These are phyloP conservation scores for Diaporthe sp. DNA, from an alignment of 2,329 filamentous ascomycete species.

Conservation along the genomic window DNA sequence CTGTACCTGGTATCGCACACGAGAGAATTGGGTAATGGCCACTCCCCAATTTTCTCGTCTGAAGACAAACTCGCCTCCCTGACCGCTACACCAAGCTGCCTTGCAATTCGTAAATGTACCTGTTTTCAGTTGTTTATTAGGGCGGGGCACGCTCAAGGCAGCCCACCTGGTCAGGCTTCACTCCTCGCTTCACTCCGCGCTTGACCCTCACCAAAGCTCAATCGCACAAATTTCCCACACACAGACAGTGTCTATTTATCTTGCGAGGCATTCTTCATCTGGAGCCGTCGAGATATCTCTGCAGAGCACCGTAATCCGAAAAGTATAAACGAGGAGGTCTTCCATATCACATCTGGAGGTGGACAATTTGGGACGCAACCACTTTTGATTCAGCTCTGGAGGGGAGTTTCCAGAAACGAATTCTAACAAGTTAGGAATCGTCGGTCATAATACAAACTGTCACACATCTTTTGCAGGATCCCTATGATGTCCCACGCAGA, in stretches of 20 bases:
- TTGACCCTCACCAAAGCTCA: background rate
- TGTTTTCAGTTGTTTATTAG: background rate
- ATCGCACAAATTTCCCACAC: background rate
- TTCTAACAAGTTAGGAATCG: background rate
- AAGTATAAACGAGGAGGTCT: no score
- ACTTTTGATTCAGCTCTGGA: background rate
- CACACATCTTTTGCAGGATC: background rate
- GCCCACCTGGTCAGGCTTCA: background rate
- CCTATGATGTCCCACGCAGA: no score
- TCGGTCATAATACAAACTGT: background rate
- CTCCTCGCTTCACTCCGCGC: background rate
- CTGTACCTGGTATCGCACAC: constrained; percentile 26
- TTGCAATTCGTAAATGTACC: background rate
- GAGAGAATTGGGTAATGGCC: constrained; percentile 28
- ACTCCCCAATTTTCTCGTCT: constrained; percentile 27
- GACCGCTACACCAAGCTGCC: constrained; percentile 30
- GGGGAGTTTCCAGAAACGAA: no score
- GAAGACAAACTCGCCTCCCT: constrained; percentile 28
- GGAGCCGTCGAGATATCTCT: no score
- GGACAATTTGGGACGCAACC: background rate
- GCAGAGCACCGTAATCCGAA: no score
- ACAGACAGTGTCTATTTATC: no score
- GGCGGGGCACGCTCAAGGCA: background rate
- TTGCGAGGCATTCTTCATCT: no score
- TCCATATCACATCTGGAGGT: background rate